These are phyloP conservation scores for Solanum gandarillasii DNA, from an alignment of 257 asterid genomes.

Conservation along the genomic window DNA sequence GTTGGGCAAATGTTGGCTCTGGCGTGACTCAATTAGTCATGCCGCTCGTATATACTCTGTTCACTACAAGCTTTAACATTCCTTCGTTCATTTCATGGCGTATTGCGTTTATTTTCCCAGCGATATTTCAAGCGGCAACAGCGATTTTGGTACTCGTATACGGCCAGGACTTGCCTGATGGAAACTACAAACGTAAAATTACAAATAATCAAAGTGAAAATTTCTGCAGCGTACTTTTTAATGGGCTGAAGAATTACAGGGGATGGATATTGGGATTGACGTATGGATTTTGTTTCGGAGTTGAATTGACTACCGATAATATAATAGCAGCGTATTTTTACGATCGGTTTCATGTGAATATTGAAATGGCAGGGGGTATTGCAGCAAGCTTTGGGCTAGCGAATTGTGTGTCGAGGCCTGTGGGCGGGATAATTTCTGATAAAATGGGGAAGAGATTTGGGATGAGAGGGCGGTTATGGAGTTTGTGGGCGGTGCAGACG, in stretches of 20 bases:
- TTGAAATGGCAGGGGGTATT: conserved; percentile 37
- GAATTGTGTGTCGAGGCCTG: conserved; percentile 42
- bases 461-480: conserved; percentile 60
- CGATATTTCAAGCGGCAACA: conserved; percentile 19
- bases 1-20: conserved; percentile 59
- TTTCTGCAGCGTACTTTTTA: background rate
- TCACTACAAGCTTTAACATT: background rate
- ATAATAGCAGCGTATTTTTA: conserved; percentile 48
- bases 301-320: conserved; percentile 47
- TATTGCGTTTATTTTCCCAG: conserved; percentile 31
- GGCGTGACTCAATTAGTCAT: conserved; percentile 43
- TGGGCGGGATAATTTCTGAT: conserved; percentile 44
- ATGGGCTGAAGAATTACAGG: conserved; percentile 37
- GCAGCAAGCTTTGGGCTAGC: conserved; percentile 59
- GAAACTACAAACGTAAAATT: background rate
- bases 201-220: background rate
- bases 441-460: conserved; percentile 47
- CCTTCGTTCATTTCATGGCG: conserved; percentile 37
- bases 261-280: conserved; percentile 43
- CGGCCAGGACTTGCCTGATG: conserved; percentile 48
- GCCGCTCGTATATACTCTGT: conserved; percentile 30
- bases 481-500: conserved; percentile 43
- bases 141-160: conserved; percentile 30
- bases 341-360: conserved; percentile 26
- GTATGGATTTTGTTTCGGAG: conserved; percentile 45